Evolutionary conservation across 805 yeast species (phyloP).

Genomic region (Alloascoidea hylecoeti): DNA sequence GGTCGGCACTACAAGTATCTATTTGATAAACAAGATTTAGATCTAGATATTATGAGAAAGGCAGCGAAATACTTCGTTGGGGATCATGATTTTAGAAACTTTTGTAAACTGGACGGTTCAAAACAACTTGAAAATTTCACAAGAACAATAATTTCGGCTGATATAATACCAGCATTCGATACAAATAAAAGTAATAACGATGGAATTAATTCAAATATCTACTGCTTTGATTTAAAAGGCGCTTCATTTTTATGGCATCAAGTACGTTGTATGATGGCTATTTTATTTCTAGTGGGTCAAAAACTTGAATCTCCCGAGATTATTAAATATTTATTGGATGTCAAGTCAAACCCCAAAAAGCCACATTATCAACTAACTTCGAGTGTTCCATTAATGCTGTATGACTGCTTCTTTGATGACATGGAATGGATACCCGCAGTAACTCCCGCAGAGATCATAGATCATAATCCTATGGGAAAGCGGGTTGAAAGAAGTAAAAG

Average conservation of each 20-base stretch:
- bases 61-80: constrained; percentile 60
- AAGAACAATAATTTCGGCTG: constrained; percentile 45
- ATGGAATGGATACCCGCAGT: constrained; percentile 74
- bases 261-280: constrained; percentile 89
- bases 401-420: constrained; percentile 60
- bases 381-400: constrained; percentile 76
- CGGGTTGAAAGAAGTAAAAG: too few species aligned
- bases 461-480: too few species aligned
- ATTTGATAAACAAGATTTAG: constrained; percentile 35
- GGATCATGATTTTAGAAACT: constrained; percentile 82
- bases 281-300: constrained; percentile 72
- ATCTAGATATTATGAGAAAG: constrained; percentile 49
- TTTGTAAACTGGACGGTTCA: constrained; percentile 88
- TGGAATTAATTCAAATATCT: constrained; percentile 27
- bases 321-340: constrained; percentile 44
- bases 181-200: constrained; percentile 5
- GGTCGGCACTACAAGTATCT: constrained; percentile 77
- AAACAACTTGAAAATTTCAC: constrained; percentile 75
- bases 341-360: constrained; percentile 39
- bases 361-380: constrained; percentile 85
- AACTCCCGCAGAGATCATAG: too few species aligned
- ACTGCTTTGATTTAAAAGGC: constrained; percentile 68
- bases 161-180: constrained; percentile 22
- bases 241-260: constrained; percentile 96
- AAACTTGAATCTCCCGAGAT: constrained; percentile 46